Base-by-base conservation (phyloP, 257 asterid genomes). In the Penstemon davidsonii region DNA sequence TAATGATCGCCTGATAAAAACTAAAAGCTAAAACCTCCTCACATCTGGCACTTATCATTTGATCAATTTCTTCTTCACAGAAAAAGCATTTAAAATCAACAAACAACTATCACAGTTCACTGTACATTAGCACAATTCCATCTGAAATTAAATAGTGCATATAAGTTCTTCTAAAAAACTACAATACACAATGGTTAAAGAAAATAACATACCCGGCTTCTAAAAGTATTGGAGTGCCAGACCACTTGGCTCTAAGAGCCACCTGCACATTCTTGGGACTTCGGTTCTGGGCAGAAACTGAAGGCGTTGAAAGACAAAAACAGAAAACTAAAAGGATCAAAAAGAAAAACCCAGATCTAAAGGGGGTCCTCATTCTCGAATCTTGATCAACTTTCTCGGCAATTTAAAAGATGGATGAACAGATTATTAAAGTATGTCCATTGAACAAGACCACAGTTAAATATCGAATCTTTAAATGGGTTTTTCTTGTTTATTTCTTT, bases 241-340 rank as follows among this genome's bases (percentile, higher is more conserved):
- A 56, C 99, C 99, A 94, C 87, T 91, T 91, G 76, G 99, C 97
- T 73, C 87, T 80, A 64, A 94, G 95, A 67, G 97, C 95, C 69
- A 91, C 97, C 84, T 91, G 97, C 77, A 94, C 96, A 73, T 94
- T 94, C 85, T 94, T 94, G 46, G 96, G 96, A 43, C 80, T 77
- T 53, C 87, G 91, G 70, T 67, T 83, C 79, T 68, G 79, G 12
- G 88, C 95, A 62, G 77, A 76, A 66, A 80, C 82, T 33, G 85
- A 76, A 74, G 67, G 59, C 66, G 81, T 79, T 55, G 72, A 80
- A 5, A 81, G 72, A 62, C 79, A 53, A 70, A 76, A 33, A 41
- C 83, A 69, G n/a, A 78, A 10, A 71, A 80, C 62, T 46, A 83
- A 4, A 62, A 80, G 73, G 73, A 88, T 55, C 68, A 85, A 65